Percentiles rank a stretch among this genome's conserved stretches.
These are phyloP conservation scores for Plenodomus tracheiphilus DNA, from an alignment of 2,329 filamentous ascomycete genomes.

Conservation along the genomic window DNA sequence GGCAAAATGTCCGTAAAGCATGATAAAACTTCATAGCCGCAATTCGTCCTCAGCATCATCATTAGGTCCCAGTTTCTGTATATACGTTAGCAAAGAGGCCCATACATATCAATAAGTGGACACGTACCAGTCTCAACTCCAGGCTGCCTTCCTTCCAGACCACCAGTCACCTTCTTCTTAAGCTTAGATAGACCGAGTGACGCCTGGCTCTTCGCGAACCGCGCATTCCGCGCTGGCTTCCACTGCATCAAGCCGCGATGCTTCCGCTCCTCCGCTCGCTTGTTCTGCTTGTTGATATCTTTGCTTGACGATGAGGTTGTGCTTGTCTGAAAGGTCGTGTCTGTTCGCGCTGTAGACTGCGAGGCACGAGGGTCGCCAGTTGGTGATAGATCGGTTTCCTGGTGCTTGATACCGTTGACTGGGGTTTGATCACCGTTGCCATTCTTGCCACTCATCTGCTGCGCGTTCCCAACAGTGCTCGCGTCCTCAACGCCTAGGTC, in stretches of 20 bases:
- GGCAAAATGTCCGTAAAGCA: too few relatives aligned
- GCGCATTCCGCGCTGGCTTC: conserved; percentile 82
- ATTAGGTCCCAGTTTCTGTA: conserved; percentile 29
- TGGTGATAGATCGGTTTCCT: conserved; percentile 36
- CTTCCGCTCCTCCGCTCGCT: conserved; percentile 75
- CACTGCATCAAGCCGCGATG: conserved; percentile 94
- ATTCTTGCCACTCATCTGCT: conserved; percentile 25
- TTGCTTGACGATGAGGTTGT: conserved; percentile 45
- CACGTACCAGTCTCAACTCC: conserved; percentile 73
- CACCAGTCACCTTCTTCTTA: conserved; percentile 72
- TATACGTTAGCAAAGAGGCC: conserved; percentile 10
- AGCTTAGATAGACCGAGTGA: conserved; percentile 76
- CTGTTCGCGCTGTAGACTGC: conserved; percentile 32
- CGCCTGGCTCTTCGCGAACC: conserved; percentile 86
- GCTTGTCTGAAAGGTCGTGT: conserved; percentile 23
- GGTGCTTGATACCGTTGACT: conserved; percentile 25
- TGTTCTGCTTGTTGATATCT: conserved; percentile 68
- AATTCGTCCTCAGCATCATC: neutral
- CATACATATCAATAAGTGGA: conserved; percentile 6
- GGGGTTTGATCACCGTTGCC: conserved; percentile 16
- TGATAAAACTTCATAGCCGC: neutral
- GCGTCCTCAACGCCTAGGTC: conserved; percentile 66
- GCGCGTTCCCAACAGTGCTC: conserved; percentile 29
- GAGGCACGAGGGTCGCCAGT: conserved; percentile 25
- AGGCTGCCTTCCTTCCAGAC: conserved; percentile 77